These are phyloP conservation scores for Porodaedalea pini DNA, from an alignment of 1,284 basidiomycete genomes.

Conservation along the genomic window DNA sequence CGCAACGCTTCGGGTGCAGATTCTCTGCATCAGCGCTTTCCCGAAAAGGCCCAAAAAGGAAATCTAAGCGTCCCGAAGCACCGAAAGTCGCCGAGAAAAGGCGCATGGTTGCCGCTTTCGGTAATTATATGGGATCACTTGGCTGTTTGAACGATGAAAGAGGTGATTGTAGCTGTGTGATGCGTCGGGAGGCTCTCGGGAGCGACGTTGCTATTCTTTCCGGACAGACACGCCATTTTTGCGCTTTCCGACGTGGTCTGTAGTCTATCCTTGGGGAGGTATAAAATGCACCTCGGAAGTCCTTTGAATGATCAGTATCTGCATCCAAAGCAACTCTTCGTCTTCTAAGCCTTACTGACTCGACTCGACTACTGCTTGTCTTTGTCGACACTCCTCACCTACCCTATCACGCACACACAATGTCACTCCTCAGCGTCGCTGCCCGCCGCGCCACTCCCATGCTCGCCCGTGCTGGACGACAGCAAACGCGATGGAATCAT, in stretches of 20 bases:
- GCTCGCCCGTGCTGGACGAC: slow-evolving; percentile 8
- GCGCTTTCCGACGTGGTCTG: neutral
- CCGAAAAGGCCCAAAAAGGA: neutral
- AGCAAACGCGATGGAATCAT: slow-evolving; percentile 10
- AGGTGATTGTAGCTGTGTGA: neutral
- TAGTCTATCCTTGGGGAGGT: neutral
- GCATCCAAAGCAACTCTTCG: neutral
- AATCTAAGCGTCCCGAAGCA: slow-evolving; percentile 10
- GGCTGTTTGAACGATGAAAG: neutral
- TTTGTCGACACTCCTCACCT: neutral
- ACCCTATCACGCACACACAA: neutral
- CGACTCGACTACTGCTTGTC: neutral
- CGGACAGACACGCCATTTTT: neutral
- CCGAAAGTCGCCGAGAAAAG: slow-evolving; percentile 5
- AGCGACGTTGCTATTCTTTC: neutral
- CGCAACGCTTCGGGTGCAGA: neutral
- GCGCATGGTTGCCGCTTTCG: slow-evolving; percentile 11
- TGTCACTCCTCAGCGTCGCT: slow-evolving; percentile 13
- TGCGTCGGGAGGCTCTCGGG: neutral
- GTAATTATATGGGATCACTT: neutral
- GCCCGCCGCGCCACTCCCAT: slow-evolving; percentile 11
- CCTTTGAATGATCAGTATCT: neutral
- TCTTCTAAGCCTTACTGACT: neutral
- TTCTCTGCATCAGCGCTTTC: neutral
- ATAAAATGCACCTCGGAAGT: neutral